phyloP scores from a whole-genome alignment of 1,284 basidiomycete species.

The Mycosarcoma mackinlayi region DNA sequence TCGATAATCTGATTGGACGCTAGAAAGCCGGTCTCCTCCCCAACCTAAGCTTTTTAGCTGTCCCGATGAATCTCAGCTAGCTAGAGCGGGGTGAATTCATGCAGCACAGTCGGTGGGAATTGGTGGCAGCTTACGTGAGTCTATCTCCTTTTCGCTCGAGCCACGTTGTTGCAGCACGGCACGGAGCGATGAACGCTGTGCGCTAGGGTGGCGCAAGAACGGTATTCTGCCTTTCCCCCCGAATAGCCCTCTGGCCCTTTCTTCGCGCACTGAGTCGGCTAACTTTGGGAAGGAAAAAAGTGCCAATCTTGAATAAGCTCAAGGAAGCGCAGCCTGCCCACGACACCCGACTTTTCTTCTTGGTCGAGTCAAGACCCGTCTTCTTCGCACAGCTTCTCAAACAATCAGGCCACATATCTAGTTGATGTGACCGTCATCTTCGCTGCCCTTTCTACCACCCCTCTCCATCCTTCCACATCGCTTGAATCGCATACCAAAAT shows the following conservation, averaged over 20 bases:
- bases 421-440: no score
- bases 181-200: no score
- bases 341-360: background rate
- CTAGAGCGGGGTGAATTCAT: no score
- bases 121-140: no score
- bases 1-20: slow-evolving; percentile 9
- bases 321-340: background rate
- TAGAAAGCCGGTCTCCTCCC: background rate
- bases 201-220: slow-evolving; percentile 69
- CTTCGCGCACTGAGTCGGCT: background rate
- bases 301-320: no score
- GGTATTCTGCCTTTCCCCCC: background rate
- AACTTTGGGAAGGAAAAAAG: background rate
- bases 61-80: no score
- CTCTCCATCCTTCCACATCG: no score
- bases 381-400: no score
- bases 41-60: no score
- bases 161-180: background rate
- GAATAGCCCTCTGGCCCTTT: background rate
- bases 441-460: no score
- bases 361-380: background rate
- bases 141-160: background rate
- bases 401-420: no score
- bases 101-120: no score
- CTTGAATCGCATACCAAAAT: slow-evolving; percentile 38